Base-by-base conservation (phyloP, 352 stramenopile genomes). In the Globisporangium nodosum region DNA sequence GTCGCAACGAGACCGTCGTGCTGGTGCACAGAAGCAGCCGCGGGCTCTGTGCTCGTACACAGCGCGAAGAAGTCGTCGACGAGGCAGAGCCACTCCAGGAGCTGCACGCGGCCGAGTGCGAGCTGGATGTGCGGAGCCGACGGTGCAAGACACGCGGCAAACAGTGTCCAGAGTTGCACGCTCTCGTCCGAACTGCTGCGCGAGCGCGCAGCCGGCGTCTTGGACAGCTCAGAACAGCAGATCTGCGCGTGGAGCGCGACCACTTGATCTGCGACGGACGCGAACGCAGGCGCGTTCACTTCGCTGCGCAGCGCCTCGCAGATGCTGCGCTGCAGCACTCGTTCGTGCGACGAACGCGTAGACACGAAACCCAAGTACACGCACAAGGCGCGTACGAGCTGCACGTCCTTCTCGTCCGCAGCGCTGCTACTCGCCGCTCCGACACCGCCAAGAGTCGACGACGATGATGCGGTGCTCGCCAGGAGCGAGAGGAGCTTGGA, bases 361-460 rank as follows among this genome's bases (percentile, higher is more conserved):
- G 78, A 76, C n/a, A 80, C 75, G 33, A 85, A 86, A 15, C 65
- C 68, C 6, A 89, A 60, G 47, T 89, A 89, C 7, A 74, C 60
- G 21, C 67, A 80, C 6, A 89, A 61, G n/a, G 76, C 73, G 9
- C 58, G 64, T 30, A 72, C 68, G 40, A 89, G 33, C 11, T 57
- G 33, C 12, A 71, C 58, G 2, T 81, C 66, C 4, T 63, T 35
- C 0, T 63, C 40, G 11, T 24, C 7, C 9, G 12, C 21, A 18
- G 0, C 15, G 49, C 24, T 15, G n/a, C n/a, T 24, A 7, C 0
- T 20, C n/a, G 8, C 16, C 24, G n/a, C 13, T 11, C 9, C 27
- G 6, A 27, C 24, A 27, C 24, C 24, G 24, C 2, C 24, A 27
- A 1, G 24, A 27, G 24, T 27, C 24, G 24, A 27, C 24, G 24